Percentiles rank a stretch among this genome's conserved stretches.
phyloP scores from a whole-genome alignment of 2,329 filamentous ascomycete species.

The Emericellopsis atlantica region DNA sequence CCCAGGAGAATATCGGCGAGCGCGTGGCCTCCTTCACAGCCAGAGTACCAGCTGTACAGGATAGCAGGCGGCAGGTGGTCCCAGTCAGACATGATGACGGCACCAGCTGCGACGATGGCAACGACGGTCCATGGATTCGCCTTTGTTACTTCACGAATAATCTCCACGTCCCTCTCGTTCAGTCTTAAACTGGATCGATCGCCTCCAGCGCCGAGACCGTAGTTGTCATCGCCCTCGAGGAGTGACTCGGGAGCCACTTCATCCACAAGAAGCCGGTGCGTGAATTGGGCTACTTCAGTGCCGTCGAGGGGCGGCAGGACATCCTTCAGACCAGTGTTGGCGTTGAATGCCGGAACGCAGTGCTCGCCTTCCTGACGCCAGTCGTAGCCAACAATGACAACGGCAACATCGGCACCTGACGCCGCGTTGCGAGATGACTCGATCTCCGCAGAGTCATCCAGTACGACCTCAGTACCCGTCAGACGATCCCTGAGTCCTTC shows the following conservation, averaged over 20 bases:
- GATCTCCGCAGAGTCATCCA: constrained; percentile 2
- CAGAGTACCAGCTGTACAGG: constrained; percentile 9
- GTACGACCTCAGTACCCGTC: background rate
- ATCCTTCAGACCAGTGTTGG: constrained; percentile 1
- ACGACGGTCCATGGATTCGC: constrained; percentile 6
- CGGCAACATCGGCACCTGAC: constrained; percentile 3
- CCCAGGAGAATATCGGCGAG: constrained; percentile 7
- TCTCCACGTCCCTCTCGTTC: constrained; percentile 4
- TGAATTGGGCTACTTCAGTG: background rate
- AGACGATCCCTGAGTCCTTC: constrained; percentile 5
- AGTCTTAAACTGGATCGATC: constrained; percentile 7
- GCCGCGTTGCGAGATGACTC: background rate
- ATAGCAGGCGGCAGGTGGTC: constrained; percentile 4
- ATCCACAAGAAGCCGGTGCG: background rate
- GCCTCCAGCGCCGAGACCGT: constrained; percentile 6
- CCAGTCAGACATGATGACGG: constrained; percentile 9
- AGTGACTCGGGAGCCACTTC: background rate
- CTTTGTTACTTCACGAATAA: constrained; percentile 5
- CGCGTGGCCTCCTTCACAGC: constrained; percentile 7
- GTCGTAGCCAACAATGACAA: constrained; percentile 9
- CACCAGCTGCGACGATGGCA: constrained; percentile 6
- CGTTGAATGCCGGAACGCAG: constrained; percentile 5
- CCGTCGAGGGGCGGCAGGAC: constrained; percentile 3
- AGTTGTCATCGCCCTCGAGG: constrained; percentile 2
- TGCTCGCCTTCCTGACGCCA: constrained; percentile 8